Base-by-base conservation (phyloP, 148 eudicot genomes). In the Suaeda aralocaspica region DNA sequence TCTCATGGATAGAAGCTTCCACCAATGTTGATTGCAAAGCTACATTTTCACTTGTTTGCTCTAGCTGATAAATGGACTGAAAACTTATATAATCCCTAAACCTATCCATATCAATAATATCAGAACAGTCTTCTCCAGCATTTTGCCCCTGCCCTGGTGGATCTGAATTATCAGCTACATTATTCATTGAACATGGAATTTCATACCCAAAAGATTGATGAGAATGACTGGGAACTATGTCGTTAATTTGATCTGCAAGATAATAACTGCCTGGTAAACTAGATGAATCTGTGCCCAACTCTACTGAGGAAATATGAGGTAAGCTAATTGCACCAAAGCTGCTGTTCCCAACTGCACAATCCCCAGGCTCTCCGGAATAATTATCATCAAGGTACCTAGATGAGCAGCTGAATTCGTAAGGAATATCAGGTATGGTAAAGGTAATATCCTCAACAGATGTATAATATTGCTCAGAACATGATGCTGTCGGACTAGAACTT, bases 351-450 rank as follows among this genome's bases (percentile, higher is more conserved):
- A 53, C 76, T 49, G 70, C 28, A 71, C 77, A 78, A 53, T 64
- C 57, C 49, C 66, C 77, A 79, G 80, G 75, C 64, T 81, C 90
- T 33, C 79, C 70, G 49, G 82, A 61, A 70, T 73, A 68, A 64
- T 77, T 78, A 19, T 77, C 81, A 57, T 82, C 89, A 46, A 71
- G 73, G 62, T 74, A 80, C 15, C 59, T 62, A 45, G 84, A 72
- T 16, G 84, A 77, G 59, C 76, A 78, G 69, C 74, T 74, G 51
- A 83, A 72, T 72, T 85, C 94, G 72, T 72, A 74, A 57, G 84
- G 82, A 57, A 78, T 61, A 66, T 88, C 88, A 59, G 88, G 79
- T 59, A 80, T 78, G 34, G 84, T 64, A 76, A 79, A 79, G 45
- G 74, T 66, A 70, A 75, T 78, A 34, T 82, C 88, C 73, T 81